Conservation (phyloP, 148 eudicot genomes). For the Rhododendron molle region DNA sequence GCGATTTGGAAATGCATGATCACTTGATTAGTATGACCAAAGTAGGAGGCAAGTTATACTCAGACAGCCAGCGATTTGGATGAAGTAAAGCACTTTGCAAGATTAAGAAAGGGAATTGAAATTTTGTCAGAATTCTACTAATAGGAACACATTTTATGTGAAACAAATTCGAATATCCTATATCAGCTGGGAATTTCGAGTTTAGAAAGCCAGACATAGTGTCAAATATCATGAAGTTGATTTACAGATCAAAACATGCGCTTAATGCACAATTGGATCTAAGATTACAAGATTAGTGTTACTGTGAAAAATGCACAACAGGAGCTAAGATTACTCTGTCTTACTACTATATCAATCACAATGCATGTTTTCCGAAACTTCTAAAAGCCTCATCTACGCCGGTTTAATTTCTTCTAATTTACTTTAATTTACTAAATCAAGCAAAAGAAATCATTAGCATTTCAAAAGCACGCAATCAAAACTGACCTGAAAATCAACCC, state of each 20-base stretch:
- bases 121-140: background rate
- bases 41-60: background rate
- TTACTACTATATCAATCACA: background rate
- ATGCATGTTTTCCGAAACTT: background rate
- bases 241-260: background rate
- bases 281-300: too few species aligned
- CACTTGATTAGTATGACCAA: background rate
- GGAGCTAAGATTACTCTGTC: background rate
- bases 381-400: background rate
- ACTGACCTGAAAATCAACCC: background rate
- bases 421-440: background rate
- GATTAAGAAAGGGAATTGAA: background rate
- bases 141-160: background rate
- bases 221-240: background rate
- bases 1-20: background rate
- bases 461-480: background rate
- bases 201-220: background rate
- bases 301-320: background rate
- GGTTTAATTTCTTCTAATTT: background rate
- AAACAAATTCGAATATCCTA: background rate
- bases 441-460: background rate
- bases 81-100: background rate
- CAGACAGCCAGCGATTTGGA: background rate
- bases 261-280: background rate
- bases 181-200: background rate